Base-by-base conservation (phyloP, 495 filamentous ascomycete genomes). In the Penicillium diatomitis region DNA sequence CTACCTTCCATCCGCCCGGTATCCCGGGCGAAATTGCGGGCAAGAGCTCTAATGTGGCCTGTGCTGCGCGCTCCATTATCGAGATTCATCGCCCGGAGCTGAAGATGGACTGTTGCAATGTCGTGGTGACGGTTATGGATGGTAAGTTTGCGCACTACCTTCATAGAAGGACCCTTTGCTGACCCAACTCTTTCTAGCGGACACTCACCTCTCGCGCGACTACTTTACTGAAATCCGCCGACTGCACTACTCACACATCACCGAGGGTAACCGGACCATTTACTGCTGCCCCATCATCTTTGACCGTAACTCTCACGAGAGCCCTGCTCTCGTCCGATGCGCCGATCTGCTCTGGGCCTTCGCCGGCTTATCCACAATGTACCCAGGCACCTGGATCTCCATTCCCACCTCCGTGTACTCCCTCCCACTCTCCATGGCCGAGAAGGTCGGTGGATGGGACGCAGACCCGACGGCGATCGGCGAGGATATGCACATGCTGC, bases 381-480 rank as follows among this genome's bases (percentile, higher is more conserved):
- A 83, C 61, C 62, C 67, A 10, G 74, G 76, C 36, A 80, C 79
- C 0, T 59, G 66, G 32, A 76, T 84, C 47, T 75, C 79, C 6
- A 83, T 82, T 12, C 83, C 83, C 1, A 86, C 82, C 0, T 85
- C 81, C 2, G 83, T 85, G 20, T 86, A 86, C 57, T 85, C 83
- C 11, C 57, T 85, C 3, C 76, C 83, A 0, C 72, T 86, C 11
- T 64, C 73, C 20, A 60, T 86, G 32, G 80, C 78, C 32, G 78
- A 84, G 54, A 67, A 70, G 20, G 82, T 84, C 12, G 78, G 79
- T 6, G 81, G 81, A 30, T 85, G 80, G 81, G 81, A 84, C 52
- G 79, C 76, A 51, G 80, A 78, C 48, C 71, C 78, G 4, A 80
- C 81, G 35, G 80, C 82, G 9, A 85, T 86, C 49, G 83, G 83